These are phyloP conservation scores for Chaetothyriales sp. DNA, from an alignment of 2,329 filamentous ascomycete species.

Conservation along the genomic window DNA sequence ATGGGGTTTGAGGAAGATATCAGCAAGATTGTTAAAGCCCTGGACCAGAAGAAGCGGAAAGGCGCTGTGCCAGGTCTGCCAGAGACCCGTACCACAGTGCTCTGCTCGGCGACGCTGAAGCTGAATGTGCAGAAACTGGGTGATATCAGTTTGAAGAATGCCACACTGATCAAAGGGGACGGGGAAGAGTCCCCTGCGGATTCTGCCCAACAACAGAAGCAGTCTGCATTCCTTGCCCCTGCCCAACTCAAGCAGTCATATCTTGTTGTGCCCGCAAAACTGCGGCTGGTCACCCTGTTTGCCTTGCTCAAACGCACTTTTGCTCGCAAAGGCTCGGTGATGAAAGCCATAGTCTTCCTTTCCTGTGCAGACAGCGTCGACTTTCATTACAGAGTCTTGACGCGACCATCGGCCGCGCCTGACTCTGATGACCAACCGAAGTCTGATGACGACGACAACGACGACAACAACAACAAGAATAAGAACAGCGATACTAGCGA, in stretches of 20 bases:
- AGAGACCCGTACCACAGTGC: constrained; percentile 63
- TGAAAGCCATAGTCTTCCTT: constrained; percentile 95
- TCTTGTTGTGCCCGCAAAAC: constrained; percentile 71
- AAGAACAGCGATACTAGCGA: constrained; percentile 16
- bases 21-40: constrained; percentile 65
- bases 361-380: constrained; percentile 95
- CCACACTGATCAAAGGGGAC: constrained; percentile 66
- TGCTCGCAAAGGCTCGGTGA: constrained; percentile 72
- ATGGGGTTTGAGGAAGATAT: constrained; percentile 92
- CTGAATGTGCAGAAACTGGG: constrained; percentile 89
- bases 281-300: constrained; percentile 75
- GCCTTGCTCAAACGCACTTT: constrained; percentile 77
- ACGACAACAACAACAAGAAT: too few species aligned
- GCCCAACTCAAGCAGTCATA: constrained; percentile 90
- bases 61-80: constrained; percentile 50
- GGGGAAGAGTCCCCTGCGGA: constrained; percentile 40
- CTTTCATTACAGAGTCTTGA: constrained; percentile 82
- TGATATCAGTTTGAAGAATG: constrained; percentile 88
- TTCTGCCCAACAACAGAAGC: constrained; percentile 29
- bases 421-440: constrained; percentile 3
- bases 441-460: constrained; percentile 15
- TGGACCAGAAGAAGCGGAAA: constrained; percentile 48
- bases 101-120: constrained; percentile 96
- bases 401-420: constrained; percentile 18
- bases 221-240: constrained; percentile 58